Conservation (phyloP, 371 early-diverging fungal genomes). For the Parasitella parasitica region DNA sequence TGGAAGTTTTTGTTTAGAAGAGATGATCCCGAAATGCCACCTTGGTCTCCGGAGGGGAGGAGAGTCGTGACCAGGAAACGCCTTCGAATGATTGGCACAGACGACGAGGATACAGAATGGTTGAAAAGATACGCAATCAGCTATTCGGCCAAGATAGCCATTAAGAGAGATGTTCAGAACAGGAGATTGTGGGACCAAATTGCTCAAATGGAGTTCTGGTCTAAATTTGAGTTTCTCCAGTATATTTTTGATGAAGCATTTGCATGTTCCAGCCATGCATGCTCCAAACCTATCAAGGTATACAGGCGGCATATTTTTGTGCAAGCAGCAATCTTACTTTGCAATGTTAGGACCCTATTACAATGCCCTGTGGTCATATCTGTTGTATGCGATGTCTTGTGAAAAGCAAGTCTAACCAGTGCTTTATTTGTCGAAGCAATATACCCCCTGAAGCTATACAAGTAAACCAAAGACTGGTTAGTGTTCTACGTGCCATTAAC, state of each 20-base stretch:
- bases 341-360: slow-evolving; percentile 52
- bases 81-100: slow-evolving; percentile 11
- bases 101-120: slow-evolving; percentile 1
- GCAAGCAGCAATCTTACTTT: neutral
- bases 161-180: slow-evolving; percentile 36
- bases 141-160: slow-evolving; percentile 18
- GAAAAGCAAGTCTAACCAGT: slow-evolving; percentile 25
- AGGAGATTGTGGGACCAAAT: slow-evolving; percentile 45
- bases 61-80: slow-evolving; percentile 35
- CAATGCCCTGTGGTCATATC: slow-evolving; percentile 59
- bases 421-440: slow-evolving; percentile 43
- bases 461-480: slow-evolving; percentile 35
- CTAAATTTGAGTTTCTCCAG: slow-evolving; percentile 42
- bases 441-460: slow-evolving; percentile 4
- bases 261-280: slow-evolving; percentile 27
- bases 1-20: slow-evolving; percentile 62
- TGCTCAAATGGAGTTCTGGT: slow-evolving; percentile 22
- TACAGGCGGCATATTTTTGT: neutral
- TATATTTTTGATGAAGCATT: slow-evolving; percentile 30
- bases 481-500: slow-evolving; percentile 32
- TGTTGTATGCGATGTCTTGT: slow-evolving; percentile 46
- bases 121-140: slow-evolving; percentile 23
- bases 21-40: slow-evolving; percentile 63
- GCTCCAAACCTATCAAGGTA: slow-evolving; percentile 33
- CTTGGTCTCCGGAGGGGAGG: slow-evolving; percentile 57